These are phyloP conservation scores for Crithidia mellificae DNA, from an alignment of 208 protist genomes.

Conservation along the genomic window DNA sequence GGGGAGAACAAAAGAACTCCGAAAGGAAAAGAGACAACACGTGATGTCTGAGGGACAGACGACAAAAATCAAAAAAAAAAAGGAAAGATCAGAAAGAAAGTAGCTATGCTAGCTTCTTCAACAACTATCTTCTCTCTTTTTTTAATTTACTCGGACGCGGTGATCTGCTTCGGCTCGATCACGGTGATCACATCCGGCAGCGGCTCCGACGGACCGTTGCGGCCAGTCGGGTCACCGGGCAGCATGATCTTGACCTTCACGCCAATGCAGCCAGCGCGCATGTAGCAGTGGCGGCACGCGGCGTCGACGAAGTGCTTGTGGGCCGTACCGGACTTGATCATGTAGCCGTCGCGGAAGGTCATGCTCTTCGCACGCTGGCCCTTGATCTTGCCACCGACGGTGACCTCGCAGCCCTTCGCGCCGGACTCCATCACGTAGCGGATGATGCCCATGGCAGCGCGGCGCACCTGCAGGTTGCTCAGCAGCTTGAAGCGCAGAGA, in stretches of 20 bases:
- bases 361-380: constrained; percentile 99
- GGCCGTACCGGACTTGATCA: constrained; percentile 98
- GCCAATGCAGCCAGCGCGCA: constrained; percentile 98
- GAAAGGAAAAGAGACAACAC: constrained; percentile 4
- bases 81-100: not conserved
- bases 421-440: constrained; percentile 98
- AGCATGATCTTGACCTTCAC: constrained; percentile 99
- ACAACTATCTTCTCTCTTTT: not conserved
- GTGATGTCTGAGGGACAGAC: too few relatives aligned
- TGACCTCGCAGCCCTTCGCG: constrained; percentile 99
- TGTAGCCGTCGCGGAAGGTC: constrained; percentile 99
- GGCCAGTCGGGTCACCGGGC: constrained; percentile 88
- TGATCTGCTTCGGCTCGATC: constrained; percentile 43
- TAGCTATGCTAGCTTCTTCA: not conserved
- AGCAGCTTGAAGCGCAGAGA: constrained; percentile 98
- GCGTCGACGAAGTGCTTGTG: constrained; percentile 94
- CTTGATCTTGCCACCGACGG: constrained; percentile 99
- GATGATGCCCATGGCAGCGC: constrained; percentile 98
- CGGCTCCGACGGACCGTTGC: constrained; percentile 49
- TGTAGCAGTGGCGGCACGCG: constrained; percentile 97
- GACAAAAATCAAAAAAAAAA: constrained; percentile 3
- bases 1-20: not conserved
- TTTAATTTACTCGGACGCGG: constrained; percentile 26
- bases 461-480: constrained; percentile 97
- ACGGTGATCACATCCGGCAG: constrained; percentile 86